These are phyloP conservation scores for Phytophthora sansomeana DNA, from an alignment of 352 stramenopile species.

Conservation along the genomic window DNA sequence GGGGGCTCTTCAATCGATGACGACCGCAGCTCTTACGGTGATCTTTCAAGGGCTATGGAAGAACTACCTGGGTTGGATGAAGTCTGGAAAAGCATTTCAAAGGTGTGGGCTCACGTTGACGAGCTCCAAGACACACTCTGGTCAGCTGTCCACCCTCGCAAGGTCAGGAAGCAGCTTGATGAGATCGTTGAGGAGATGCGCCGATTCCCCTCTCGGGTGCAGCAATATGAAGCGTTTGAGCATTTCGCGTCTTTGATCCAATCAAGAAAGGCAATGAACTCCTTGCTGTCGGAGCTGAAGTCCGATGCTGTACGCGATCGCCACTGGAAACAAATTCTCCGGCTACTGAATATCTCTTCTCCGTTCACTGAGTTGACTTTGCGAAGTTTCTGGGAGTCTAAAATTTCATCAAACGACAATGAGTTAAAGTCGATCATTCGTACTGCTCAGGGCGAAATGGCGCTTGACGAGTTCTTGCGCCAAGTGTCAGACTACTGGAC, in stretches of 20 bases:
- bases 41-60: conserved; percentile 80
- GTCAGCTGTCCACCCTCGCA: conserved; percentile 94
- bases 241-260: conserved; percentile 95
- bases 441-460: conserved; percentile 99
- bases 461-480: conserved; percentile 98
- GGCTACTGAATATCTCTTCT: conserved; percentile 93
- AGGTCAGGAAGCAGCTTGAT: conserved; percentile 96
- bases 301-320: conserved; percentile 98
- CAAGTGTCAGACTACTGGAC: conserved; percentile 95
- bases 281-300: conserved; percentile 97
- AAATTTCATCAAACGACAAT: conserved; percentile 93
- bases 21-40: conserved; percentile 77
- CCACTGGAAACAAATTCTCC: conserved; percentile 99
- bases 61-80: conserved; percentile 97
- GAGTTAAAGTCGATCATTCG: conserved; percentile 97
- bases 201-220: conserved; percentile 95
- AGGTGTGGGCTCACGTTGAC: conserved; percentile 89
- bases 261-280: conserved; percentile 93
- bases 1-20: conserved; percentile 72
- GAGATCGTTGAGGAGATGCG: conserved; percentile 97
- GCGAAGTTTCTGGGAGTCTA: conserved; percentile 97
- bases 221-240: conserved; percentile 98
- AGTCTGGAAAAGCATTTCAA: conserved; percentile 96
- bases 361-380: conserved; percentile 97
- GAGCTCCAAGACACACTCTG: conserved; percentile 95